These are phyloP conservation scores for Rhodotorula sp. DNA, from an alignment of 1,284 basidiomycete genomes.

Conservation along the genomic window DNA sequence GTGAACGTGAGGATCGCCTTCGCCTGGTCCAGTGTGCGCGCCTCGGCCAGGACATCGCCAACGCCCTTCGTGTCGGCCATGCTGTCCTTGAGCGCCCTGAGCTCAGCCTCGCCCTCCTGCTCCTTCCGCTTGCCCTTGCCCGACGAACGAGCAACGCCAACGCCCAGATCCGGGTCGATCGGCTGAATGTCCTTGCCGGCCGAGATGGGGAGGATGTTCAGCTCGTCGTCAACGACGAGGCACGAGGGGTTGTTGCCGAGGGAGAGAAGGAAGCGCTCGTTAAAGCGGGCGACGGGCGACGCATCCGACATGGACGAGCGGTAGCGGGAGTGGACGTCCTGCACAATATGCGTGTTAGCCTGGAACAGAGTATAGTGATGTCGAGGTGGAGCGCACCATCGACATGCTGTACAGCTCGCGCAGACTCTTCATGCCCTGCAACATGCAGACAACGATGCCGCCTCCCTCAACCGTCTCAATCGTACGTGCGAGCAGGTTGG, in stretches of 20 bases:
- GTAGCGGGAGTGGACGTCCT: constrained; percentile 94
- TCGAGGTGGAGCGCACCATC: constrained; percentile 68
- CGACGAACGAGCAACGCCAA: constrained; percentile 47
- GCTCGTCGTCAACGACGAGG: constrained; percentile 92
- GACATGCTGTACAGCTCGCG: constrained; percentile 93
- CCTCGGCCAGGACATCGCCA: constrained; percentile 85
- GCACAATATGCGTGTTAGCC: neutral
- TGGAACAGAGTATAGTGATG: rapidly evolving
- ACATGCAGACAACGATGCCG: constrained; percentile 83
- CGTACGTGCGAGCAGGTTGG: constrained; percentile 92
- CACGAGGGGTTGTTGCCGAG: constrained; percentile 88
- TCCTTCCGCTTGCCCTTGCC: constrained; percentile 61
- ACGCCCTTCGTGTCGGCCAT: constrained; percentile 83
- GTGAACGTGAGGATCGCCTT: constrained; percentile 89
- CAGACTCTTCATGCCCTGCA: constrained; percentile 94
- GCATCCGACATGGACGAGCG: constrained; percentile 76
- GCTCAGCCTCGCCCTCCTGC: constrained; percentile 56
- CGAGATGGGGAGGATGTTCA: constrained; percentile 97
- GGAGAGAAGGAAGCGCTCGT: constrained; percentile 96
- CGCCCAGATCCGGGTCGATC: constrained; percentile 57
- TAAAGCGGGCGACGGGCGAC: constrained; percentile 89
- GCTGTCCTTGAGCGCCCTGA: constrained; percentile 77
- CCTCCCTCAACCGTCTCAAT: constrained; percentile 99
- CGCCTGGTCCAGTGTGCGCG: constrained; percentile 82
- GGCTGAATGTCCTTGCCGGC: constrained; percentile 88